Conservation (phyloP, 2,329 filamentous ascomycete species). For the Pseudohalonectria lignicola region DNA sequence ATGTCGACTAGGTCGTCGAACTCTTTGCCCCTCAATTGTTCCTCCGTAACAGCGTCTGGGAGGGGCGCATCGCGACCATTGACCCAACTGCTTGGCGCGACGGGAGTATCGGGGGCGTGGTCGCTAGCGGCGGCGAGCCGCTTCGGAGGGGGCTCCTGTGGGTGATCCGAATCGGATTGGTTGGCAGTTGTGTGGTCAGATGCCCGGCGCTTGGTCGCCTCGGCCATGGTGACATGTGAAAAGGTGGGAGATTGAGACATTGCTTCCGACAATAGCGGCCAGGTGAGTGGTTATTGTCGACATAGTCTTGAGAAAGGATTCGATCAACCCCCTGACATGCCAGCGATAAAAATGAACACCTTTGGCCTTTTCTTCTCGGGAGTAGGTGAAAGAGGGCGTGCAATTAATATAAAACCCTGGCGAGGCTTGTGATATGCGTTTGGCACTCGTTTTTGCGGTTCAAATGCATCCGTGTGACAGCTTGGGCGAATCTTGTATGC, state of each 20-base stretch:
- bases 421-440: too few species aligned
- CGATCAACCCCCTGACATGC: too few species aligned
- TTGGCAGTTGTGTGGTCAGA: slow-evolving; percentile 1
- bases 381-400: too few species aligned
- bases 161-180: neutral
- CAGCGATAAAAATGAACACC: too few species aligned
- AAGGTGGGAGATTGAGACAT: slow-evolving; percentile 2
- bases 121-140: neutral
- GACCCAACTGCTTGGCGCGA: neutral
- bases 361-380: too few species aligned
- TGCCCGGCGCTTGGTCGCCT: slow-evolving; percentile 1
- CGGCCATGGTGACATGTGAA: slow-evolving; percentile 1
- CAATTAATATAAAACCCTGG: too few species aligned
- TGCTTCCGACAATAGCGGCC: too few species aligned
- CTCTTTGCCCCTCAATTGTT: slow-evolving; percentile 18
- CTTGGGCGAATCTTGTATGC: too few species aligned
- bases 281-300: too few species aligned
- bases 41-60: neutral
- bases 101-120: neutral
- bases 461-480: too few species aligned
- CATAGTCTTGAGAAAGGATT: too few species aligned
- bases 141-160: neutral
- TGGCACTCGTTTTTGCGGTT: too few species aligned
- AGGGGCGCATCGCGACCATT: neutral
- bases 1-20: slow-evolving; percentile 22